Percentiles rank a stretch among this genome's conserved stretches.
Evolutionary conservation across 306 rosid genomes (phyloP).

Genomic region (Prinsepia uniflora): DNA sequence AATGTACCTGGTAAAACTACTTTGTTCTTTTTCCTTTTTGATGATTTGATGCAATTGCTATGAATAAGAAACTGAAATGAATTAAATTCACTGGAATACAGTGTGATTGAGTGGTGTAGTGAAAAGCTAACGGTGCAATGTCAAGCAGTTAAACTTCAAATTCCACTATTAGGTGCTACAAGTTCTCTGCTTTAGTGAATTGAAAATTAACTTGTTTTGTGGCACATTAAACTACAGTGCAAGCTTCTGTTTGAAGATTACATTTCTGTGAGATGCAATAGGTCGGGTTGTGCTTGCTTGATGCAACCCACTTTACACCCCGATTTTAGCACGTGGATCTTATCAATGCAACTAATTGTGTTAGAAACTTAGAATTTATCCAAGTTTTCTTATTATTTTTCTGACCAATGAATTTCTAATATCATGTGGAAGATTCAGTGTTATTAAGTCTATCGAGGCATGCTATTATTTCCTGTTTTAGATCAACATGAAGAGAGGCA

Average conservation of each 20-base stretch:
- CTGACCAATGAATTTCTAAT: neutral
- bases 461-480: neutral
- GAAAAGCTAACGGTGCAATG: too few species aligned
- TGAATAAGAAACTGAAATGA: neutral
- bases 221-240: too few species aligned
- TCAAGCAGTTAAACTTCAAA: neutral
- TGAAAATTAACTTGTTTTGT: neutral
- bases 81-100: too few species aligned
- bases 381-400: neutral
- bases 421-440: neutral
- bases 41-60: neutral
- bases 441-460: neutral
- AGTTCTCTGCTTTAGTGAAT: neutral
- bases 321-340: neutral
- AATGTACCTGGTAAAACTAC: slow-evolving; percentile 68
- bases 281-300: neutral
- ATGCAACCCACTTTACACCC: neutral
- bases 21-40: neutral
- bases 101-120: too few species aligned
- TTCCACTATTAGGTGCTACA: neutral
- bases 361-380: neutral
- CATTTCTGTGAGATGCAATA: too few species aligned
- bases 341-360: neutral
- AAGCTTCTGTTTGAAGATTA: too few species aligned
- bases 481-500: neutral